Conservation (phyloP, 2,329 filamentous ascomycete genomes). For the Pochonia chlamydosporia region DNA sequence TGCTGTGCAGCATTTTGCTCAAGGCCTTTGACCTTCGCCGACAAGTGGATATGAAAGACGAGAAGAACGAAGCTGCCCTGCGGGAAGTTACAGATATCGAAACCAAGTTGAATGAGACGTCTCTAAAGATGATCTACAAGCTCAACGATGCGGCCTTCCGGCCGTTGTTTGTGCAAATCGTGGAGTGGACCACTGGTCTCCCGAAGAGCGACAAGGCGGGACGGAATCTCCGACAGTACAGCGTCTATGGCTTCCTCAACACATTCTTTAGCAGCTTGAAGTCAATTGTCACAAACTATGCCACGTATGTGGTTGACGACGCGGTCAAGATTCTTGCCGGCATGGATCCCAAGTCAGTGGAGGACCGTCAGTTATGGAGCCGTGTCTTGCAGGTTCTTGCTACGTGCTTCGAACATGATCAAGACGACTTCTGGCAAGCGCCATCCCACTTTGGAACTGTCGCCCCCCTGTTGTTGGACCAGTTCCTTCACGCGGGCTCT, state of each 20-base stretch:
- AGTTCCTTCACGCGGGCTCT: constrained; percentile 48
- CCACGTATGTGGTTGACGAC: constrained; percentile 75
- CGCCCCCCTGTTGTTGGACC: constrained; percentile 61
- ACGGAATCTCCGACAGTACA: constrained; percentile 59
- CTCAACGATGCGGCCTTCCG: constrained; percentile 91
- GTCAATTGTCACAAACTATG: constrained; percentile 91
- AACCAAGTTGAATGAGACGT: constrained; percentile 58
- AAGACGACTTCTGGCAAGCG: constrained; percentile 94
- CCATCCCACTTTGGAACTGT: constrained; percentile 79
- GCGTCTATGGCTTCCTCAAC: constrained; percentile 74
- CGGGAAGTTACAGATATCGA: constrained; percentile 57
- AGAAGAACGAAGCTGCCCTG: constrained; percentile 35
- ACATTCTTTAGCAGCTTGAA: constrained; percentile 81
- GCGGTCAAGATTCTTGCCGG: constrained; percentile 57
- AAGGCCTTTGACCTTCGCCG: constrained; percentile 61
- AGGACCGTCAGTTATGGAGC: constrained; percentile 58
- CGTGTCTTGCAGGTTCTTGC: constrained; percentile 66
- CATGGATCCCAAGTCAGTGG: constrained; percentile 39
- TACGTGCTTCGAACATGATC: constrained; percentile 79
- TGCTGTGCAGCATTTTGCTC: constrained; percentile 61
- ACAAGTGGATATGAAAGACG: constrained; percentile 41
- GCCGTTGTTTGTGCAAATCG: constrained; percentile 79
- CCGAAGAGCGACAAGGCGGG: constrained; percentile 56
- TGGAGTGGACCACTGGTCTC: constrained; percentile 70
- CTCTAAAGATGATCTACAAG: constrained; percentile 91